Conservation (phyloP, 2,329 filamentous ascomycete species). For the Penicillium sp. region DNA sequence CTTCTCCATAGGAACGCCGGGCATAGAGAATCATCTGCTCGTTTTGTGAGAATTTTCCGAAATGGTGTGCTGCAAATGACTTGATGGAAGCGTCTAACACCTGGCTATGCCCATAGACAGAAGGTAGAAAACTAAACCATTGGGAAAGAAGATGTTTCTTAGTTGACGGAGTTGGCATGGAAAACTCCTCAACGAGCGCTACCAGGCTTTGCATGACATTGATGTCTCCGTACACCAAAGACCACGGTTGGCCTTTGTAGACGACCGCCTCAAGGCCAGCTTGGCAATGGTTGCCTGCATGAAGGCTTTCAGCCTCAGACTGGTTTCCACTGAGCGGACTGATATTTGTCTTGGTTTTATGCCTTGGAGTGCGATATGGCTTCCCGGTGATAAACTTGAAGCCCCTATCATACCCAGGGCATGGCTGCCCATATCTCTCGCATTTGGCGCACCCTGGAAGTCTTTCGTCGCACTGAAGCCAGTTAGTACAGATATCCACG, state of each 20-base stretch:
- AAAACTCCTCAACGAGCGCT: conserved; percentile 28
- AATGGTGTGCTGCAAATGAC: conserved; percentile 31
- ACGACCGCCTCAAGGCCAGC: conserved; percentile 1
- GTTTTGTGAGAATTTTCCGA: conserved; percentile 24
- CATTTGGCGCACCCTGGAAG: conserved; percentile 36
- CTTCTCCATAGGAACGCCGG: conserved; percentile 28
- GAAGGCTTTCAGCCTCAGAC: neutral
- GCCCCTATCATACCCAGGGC: conserved; percentile 37
- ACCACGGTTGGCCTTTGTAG: neutral
- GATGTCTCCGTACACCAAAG: conserved; percentile 12
- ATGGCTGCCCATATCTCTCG: conserved; percentile 35
- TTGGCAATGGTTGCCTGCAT: neutral
- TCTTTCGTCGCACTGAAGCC: conserved; percentile 37
- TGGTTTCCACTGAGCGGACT: neutral
- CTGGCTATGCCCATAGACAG: conserved; percentile 28
- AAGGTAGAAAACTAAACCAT: conserved; percentile 30
- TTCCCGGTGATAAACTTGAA: conserved; percentile 40
- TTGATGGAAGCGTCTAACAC: conserved; percentile 30
- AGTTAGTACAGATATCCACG: neutral
- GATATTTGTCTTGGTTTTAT: neutral
- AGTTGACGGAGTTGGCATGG: conserved; percentile 18
- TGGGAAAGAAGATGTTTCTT: conserved; percentile 22
- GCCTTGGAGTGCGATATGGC: conserved; percentile 27
- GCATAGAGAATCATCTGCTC: conserved; percentile 28
- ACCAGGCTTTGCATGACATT: conserved; percentile 28